Conservation (phyloP, 306 rosid species). For the Calophaca sinica region DNA sequence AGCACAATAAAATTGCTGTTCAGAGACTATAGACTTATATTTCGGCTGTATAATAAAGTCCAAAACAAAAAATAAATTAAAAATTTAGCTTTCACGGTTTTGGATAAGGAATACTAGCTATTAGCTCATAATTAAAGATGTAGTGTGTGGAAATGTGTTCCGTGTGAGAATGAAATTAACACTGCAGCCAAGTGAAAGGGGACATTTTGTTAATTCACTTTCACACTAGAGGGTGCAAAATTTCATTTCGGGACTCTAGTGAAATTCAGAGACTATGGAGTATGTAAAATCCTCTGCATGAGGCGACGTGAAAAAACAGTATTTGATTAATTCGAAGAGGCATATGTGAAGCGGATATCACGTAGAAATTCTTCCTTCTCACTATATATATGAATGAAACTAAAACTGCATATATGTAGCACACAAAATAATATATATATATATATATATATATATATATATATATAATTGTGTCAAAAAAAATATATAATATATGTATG, state of each 20-base stretch:
- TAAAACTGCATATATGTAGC: background rate
- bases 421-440: too few species aligned
- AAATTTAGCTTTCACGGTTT: constrained; percentile 8
- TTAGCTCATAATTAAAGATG: constrained; percentile 4
- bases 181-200: background rate
- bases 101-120: constrained; percentile 30
- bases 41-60: constrained; percentile 4
- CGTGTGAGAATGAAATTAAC: constrained; percentile 37
- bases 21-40: constrained; percentile 31
- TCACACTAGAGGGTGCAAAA: constrained; percentile 15
- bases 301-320: constrained; percentile 32
- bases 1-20: background rate
- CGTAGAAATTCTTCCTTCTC: constrained; percentile 17
- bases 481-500: too few species aligned
- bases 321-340: constrained; percentile 22
- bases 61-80: constrained; percentile 9
- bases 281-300: constrained; percentile 2
- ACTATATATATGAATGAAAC: background rate
- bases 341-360: background rate
- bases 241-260: background rate
- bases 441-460: too few species aligned
- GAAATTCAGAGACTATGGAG: constrained; percentile 17
- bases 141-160: constrained; percentile 11
- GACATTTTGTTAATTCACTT: constrained; percentile 16
- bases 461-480: too few species aligned